These are phyloP conservation scores for Chenopodium formosanum DNA, from an alignment of 148 eudicot species.

Conservation along the genomic window DNA sequence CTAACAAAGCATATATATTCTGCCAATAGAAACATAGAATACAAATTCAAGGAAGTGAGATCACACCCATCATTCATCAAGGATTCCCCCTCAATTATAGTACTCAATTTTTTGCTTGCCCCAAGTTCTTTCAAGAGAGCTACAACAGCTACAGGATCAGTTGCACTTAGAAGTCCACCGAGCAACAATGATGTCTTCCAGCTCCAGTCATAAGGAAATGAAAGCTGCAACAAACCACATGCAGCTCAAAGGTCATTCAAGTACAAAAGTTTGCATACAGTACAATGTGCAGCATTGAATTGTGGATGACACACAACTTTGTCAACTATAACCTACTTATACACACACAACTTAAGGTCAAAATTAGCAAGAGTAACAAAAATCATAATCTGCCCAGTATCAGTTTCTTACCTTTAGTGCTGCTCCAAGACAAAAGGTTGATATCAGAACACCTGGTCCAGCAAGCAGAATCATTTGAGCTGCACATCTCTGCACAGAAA, in stretches of 20 bases:
- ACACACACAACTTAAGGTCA: neutral
- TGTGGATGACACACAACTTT: neutral
- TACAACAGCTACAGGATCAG: slow-evolving; percentile 98
- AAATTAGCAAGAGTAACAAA: neutral
- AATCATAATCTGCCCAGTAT: neutral
- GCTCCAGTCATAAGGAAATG: slow-evolving; percentile 88
- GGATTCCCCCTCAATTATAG: slow-evolving; percentile 96
- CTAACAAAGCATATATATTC: neutral
- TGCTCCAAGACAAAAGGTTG: slow-evolving; percentile 86
- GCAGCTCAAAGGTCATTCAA: neutral
- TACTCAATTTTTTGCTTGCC: slow-evolving; percentile 92
- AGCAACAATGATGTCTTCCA: slow-evolving; percentile 90
- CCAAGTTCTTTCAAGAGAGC: slow-evolving; percentile 97
- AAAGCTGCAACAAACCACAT: slow-evolving; percentile 39
- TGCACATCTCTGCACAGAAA: slow-evolving; percentile 63
- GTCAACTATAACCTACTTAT: neutral
- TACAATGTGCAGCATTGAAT: neutral
- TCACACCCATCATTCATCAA: slow-evolving; percentile 97
- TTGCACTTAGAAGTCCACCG: slow-evolving; percentile 97
- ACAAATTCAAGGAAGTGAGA: slow-evolving; percentile 17
- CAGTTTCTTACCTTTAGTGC: slow-evolving; percentile 65
- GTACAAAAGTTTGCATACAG: neutral
- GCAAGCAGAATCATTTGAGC: slow-evolving; percentile 94
- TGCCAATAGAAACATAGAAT: neutral
- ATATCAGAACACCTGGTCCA: slow-evolving; percentile 92